Evolutionary conservation across 2,329 filamentous ascomycete genomes (phyloP).

Genomic region (Pleoardoris graminearum): DNA sequence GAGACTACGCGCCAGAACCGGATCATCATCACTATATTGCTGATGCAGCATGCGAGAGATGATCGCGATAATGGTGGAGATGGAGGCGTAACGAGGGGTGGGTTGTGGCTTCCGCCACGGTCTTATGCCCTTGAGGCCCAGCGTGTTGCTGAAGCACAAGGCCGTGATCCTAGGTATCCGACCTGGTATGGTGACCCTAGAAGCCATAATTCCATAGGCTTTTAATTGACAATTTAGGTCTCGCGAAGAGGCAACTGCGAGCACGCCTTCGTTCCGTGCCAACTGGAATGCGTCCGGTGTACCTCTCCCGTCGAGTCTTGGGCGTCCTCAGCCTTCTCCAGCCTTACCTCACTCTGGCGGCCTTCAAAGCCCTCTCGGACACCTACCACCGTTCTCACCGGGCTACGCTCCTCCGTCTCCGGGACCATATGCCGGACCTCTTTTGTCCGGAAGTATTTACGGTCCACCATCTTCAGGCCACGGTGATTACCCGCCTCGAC

Average conservation of each 20-base stretch:
- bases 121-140: background rate
- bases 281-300: background rate
- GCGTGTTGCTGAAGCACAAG: background rate
- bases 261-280: background rate
- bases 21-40: background rate
- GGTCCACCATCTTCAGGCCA: too few relatives aligned
- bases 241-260: background rate
- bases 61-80: background rate
- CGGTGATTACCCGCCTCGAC: too few relatives aligned
- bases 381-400: background rate
- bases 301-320: background rate
- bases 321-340: too few relatives aligned
- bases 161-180: background rate
- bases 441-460: too few relatives aligned
- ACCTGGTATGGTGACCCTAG: background rate
- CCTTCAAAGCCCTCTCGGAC: background rate
- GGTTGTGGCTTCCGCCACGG: background rate
- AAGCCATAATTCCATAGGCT: background rate
- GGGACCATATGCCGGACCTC: too few relatives aligned
- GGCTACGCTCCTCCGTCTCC: too few relatives aligned
- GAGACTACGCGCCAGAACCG: background rate
- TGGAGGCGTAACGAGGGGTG: background rate
- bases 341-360: background rate
- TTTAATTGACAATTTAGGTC: background rate
- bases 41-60: background rate